phyloP scores from a whole-genome alignment of 2,329 filamentous ascomycete species.

The Hypoxylon sp. region DNA sequence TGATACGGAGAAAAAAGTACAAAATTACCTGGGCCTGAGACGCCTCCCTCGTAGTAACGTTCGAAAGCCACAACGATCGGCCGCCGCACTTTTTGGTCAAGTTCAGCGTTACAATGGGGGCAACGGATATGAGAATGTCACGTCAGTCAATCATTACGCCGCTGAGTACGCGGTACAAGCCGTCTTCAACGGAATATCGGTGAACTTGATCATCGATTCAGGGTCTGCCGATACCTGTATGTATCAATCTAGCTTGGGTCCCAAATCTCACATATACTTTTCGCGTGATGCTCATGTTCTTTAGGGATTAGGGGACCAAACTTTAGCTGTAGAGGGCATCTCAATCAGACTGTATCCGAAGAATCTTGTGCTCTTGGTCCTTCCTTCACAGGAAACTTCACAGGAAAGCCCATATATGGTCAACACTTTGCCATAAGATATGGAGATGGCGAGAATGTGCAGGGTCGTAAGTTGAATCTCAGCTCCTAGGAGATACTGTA shows the following conservation, averaged over 20 bases:
- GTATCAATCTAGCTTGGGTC: not conserved
- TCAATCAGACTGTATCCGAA: constrained; percentile 49
- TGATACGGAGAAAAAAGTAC: constrained; percentile 21
- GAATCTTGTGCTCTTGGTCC: constrained; percentile 58
- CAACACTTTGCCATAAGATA: constrained; percentile 63
- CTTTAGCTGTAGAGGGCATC: constrained; percentile 58
- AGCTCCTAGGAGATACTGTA: not conserved
- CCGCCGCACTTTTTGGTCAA: constrained; percentile 47
- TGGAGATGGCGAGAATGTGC: constrained; percentile 62
- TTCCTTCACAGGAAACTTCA: constrained; percentile 56
- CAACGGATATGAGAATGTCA: constrained; percentile 52
- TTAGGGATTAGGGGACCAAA: constrained; percentile 54
- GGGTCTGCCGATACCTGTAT: constrained; percentile 65
- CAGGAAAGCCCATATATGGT: constrained; percentile 54
- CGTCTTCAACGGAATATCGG: constrained; percentile 44
- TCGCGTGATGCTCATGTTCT: constrained; percentile 2
- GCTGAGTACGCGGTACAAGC: constrained; percentile 51
- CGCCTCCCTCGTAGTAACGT: constrained; percentile 17
- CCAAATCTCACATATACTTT: not conserved
- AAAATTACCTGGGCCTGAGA: constrained; percentile 28
- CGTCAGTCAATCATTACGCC: constrained; percentile 50
- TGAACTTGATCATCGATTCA: constrained; percentile 60
- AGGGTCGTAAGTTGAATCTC: constrained; percentile 52
- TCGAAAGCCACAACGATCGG: constrained; percentile 41
- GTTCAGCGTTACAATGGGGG: constrained; percentile 48